phyloP scores from a whole-genome alignment of 2,329 filamentous ascomycete genomes.

The Torrubiella hemipterigena region DNA sequence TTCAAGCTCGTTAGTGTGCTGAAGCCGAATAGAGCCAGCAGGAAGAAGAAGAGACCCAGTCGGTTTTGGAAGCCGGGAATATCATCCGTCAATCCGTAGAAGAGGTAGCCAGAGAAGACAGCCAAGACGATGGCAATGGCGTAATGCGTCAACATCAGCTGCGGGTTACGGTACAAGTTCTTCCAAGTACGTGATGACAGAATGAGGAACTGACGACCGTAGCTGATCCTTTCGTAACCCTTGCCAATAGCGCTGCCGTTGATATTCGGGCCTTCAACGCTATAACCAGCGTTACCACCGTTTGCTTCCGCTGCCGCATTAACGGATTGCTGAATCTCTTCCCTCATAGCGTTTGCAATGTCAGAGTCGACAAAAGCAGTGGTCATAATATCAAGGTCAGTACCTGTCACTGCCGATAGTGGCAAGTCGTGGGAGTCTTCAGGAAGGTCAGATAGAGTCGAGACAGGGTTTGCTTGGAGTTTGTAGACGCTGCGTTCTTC shows the following conservation, averaged over 20 bases:
- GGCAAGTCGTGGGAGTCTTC: slow-evolving; percentile 60
- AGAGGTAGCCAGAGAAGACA: slow-evolving; percentile 87
- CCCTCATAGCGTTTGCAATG: slow-evolving; percentile 59
- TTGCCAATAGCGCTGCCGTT: slow-evolving; percentile 52
- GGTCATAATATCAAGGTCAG: slow-evolving; percentile 74
- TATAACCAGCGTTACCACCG: slow-evolving; percentile 40
- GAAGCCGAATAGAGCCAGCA: slow-evolving; percentile 91
- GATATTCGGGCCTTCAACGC: slow-evolving; percentile 32
- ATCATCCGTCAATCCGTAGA: slow-evolving; percentile 92
- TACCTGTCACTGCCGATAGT: slow-evolving; percentile 48
- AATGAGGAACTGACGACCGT: slow-evolving; percentile 74
- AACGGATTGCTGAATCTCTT: slow-evolving; percentile 67
- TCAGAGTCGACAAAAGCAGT: slow-evolving; percentile 65
- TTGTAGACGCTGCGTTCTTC: slow-evolving; percentile 39
- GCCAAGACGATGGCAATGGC: slow-evolving; percentile 91
- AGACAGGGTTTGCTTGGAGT: slow-evolving; percentile 32
- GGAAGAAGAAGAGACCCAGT: slow-evolving; percentile 93
- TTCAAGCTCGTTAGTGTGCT: slow-evolving; percentile 88
- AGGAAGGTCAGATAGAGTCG: slow-evolving; percentile 39
- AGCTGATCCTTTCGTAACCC: slow-evolving; percentile 72
- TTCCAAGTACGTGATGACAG: slow-evolving; percentile 88
- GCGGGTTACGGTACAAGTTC: slow-evolving; percentile 93
- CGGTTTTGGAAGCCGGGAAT: slow-evolving; percentile 97
- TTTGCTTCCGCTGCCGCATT: slow-evolving; percentile 55
- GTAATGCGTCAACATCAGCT: slow-evolving; percentile 97